phyloP scores from a whole-genome alignment of 1,284 basidiomycete genomes.

The Thelephora terrestris region DNA sequence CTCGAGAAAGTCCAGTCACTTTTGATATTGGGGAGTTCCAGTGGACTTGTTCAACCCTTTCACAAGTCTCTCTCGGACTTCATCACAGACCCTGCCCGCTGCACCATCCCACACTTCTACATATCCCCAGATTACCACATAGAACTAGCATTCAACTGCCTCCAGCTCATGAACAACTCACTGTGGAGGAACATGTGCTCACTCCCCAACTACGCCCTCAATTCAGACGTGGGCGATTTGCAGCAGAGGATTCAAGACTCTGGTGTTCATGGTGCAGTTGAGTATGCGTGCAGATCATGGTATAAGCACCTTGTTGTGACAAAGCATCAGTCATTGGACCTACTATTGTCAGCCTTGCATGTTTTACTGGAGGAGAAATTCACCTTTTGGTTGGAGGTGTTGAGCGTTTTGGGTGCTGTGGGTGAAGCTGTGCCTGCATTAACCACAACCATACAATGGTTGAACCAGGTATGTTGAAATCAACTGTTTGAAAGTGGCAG shows the following conservation, averaged over 20 bases:
- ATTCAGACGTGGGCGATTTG: neutral
- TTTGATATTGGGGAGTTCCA: too few relatives aligned
- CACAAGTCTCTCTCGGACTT: neutral
- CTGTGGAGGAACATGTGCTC: neutral
- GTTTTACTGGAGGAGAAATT: neutral
- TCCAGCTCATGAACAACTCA: neutral
- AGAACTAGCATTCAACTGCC: neutral
- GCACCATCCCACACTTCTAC: neutral
- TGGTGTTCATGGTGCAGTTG: neutral
- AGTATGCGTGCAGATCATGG: neutral
- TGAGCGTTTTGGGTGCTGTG: neutral
- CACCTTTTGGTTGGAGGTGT: too few relatives aligned
- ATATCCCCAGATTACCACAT: neutral
- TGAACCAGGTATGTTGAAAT: too few relatives aligned
- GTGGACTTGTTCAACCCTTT: too few relatives aligned
- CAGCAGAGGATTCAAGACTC: neutral
- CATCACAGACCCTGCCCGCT: neutral
- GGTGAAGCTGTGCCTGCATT: too few relatives aligned
- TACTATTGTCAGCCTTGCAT: neutral
- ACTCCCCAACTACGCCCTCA: neutral
- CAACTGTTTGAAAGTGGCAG: too few relatives aligned
- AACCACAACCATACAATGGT: too few relatives aligned
- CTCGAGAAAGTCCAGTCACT: too few relatives aligned
- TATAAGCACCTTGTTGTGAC: neutral
- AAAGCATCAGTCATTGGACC: neutral